phyloP scores from a whole-genome alignment of 2,329 filamentous ascomycete species.

The Pseudopyricularia cyperi region DNA sequence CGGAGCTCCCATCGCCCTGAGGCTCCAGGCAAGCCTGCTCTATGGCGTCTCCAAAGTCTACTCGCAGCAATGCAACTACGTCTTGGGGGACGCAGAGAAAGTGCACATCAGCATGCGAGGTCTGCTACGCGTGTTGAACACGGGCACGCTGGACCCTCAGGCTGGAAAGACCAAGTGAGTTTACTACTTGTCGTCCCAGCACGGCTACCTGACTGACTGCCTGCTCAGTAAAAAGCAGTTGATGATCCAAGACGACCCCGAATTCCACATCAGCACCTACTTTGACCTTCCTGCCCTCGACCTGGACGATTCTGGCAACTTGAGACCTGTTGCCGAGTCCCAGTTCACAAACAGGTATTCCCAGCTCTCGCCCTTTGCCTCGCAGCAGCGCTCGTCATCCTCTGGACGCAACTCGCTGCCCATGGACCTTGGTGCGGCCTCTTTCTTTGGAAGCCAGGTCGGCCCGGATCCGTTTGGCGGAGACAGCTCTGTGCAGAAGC shows the following conservation, averaged over 20 bases:
- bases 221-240: constrained; percentile 56
- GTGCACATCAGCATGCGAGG: constrained; percentile 61
- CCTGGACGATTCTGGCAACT: constrained; percentile 21
- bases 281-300: constrained; percentile 47
- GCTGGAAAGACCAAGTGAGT: constrained; percentile 61
- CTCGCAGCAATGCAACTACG: constrained; percentile 74
- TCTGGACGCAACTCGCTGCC: constrained; percentile 4
- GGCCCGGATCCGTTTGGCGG: constrained; percentile 7
- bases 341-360: constrained; percentile 26
- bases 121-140: constrained; percentile 44
- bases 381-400: constrained; percentile 15
- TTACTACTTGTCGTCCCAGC: neutral
- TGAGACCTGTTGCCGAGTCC: constrained; percentile 17
- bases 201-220: too few species aligned
- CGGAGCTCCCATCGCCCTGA: constrained; percentile 75
- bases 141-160: constrained; percentile 52
- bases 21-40: constrained; percentile 79
- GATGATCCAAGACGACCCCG: constrained; percentile 67
- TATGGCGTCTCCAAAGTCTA: constrained; percentile 80
- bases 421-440: constrained; percentile 7
- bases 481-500: constrained; percentile 10
- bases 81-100: constrained; percentile 67
- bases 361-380: constrained; percentile 29
- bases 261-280: constrained; percentile 51
- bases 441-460: constrained; percentile 4